These are phyloP conservation scores for Rhypophila decipiens DNA, from an alignment of 495 filamentous ascomycete genomes.

Conservation along the genomic window DNA sequence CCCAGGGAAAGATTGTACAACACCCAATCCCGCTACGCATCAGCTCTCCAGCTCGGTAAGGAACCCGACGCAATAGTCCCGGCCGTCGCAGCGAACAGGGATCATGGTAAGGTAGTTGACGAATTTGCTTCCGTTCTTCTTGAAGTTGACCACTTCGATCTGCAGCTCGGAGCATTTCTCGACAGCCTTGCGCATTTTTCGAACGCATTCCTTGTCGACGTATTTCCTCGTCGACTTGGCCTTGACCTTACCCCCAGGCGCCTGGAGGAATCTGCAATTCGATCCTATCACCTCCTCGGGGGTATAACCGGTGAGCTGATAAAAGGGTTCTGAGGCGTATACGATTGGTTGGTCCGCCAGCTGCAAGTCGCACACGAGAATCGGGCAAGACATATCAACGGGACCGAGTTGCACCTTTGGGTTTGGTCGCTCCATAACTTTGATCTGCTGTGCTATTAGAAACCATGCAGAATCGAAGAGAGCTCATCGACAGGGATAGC, in stretches of 20 bases:
- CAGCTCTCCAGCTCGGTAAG: not conserved
- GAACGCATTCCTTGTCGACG: slow-evolving; percentile 29
- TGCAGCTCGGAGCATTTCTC: slow-evolving; percentile 32
- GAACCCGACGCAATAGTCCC: slow-evolving; percentile 38
- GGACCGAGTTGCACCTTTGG: slow-evolving; percentile 38
- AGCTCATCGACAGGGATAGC: not conserved
- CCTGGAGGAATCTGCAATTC: slow-evolving; percentile 51
- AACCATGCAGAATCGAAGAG: not conserved
- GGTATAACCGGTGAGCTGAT: slow-evolving; percentile 39
- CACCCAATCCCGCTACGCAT: no score
- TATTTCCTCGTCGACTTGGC: slow-evolving; percentile 23
- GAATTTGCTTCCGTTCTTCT: slow-evolving; percentile 40
- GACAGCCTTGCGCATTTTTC: slow-evolving; percentile 35
- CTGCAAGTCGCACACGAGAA: slow-evolving; percentile 42
- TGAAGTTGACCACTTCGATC: slow-evolving; percentile 43
- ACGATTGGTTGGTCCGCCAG: slow-evolving; percentile 41
- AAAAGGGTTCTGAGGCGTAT: slow-evolving; percentile 41
- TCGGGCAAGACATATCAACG: slow-evolving; percentile 41
- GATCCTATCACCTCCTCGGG: slow-evolving; percentile 32
- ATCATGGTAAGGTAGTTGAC: slow-evolving; percentile 42
- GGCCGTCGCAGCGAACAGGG: slow-evolving; percentile 26
- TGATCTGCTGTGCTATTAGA: slow-evolving; percentile 21
- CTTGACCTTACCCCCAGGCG: slow-evolving; percentile 28
- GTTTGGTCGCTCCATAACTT: slow-evolving; percentile 34
- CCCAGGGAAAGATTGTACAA: no score